A percentile compares a stretch with the other conserved stretches of the same genome.
Conservation (phyloP, 441 rosid species). For the Erodium chrysanthum region DNA sequence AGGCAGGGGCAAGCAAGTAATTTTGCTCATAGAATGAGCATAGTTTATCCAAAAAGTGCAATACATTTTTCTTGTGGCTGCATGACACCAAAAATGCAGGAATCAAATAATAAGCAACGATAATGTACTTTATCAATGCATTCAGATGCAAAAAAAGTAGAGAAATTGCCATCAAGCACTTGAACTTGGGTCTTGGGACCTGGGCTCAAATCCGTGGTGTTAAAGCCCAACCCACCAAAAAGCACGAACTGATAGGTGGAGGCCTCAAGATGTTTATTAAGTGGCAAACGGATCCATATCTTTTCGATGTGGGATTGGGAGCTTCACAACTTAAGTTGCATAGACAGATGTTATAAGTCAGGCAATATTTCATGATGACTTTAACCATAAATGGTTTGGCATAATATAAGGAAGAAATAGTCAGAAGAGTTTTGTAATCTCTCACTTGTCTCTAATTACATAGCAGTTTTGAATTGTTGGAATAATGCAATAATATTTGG, state of each 20-base stretch:
- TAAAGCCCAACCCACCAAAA: no score
- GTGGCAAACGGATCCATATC: no score
- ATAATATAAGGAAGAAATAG: background rate
- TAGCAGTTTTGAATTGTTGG: background rate
- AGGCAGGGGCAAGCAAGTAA: conserved; percentile 42
- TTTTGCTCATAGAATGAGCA: conserved; percentile 63
- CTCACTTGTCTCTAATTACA: background rate
- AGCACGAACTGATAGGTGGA: no score
- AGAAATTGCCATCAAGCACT: no score
- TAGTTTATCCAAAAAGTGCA: conserved; percentile 63
- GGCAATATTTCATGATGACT: background rate
- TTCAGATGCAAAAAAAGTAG: background rate
- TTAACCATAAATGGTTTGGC: background rate
- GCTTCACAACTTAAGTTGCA: no score
- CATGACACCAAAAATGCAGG: conserved; percentile 26
- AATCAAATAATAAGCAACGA: conserved; percentile 13
- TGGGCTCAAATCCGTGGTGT: no score
- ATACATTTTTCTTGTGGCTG: conserved; percentile 66
- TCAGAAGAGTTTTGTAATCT: background rate
- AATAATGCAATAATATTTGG: background rate
- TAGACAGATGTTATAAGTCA: background rate
- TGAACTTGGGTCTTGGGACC: no score
- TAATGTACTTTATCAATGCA: background rate
- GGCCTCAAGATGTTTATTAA: no score
- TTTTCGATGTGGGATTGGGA: no score